Conservation (phyloP, 169 alveolate genomes). For the Besnoitia besnoiti region DNA sequence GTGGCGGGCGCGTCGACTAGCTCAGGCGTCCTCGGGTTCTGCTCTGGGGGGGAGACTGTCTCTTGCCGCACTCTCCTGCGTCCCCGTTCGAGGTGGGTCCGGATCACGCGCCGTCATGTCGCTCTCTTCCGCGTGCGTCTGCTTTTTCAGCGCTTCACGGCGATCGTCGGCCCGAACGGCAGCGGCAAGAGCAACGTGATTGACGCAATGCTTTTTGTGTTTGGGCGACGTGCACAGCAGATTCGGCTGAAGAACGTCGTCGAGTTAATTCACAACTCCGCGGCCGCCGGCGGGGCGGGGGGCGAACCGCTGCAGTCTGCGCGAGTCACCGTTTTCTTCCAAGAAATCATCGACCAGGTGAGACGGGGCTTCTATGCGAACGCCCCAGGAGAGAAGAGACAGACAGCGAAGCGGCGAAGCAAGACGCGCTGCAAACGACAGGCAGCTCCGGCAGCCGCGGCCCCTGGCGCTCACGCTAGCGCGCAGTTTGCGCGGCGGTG, state of each 20-base stretch:
- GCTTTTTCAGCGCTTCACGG: conserved; percentile 83
- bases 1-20: too few species aligned
- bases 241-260: conserved; percentile 95
- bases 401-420: too few species aligned
- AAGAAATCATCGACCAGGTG: conserved; percentile 42
- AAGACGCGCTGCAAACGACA: too few species aligned
- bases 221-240: conserved; percentile 96
- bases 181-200: conserved; percentile 99
- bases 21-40: too few species aligned
- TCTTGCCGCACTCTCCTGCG: too few species aligned
- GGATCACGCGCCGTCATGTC: background rate
- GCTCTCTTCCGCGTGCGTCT: background rate
- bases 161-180: conserved; percentile 98
- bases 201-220: conserved; percentile 98
- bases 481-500: too few species aligned
- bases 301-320: conserved; percentile 9
- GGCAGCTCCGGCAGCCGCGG: too few species aligned
- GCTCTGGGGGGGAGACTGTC: too few species aligned
- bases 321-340: conserved; percentile 40
- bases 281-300: conserved; percentile 48
- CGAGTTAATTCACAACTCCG: conserved; percentile 94
- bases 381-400: too few species aligned
- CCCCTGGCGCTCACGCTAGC: too few species aligned
- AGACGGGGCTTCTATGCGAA: too few species aligned
- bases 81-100: too few species aligned